Evolutionary conservation across 441 rosid species (phyloP).

Genomic region (Arabidopsis hybrid): DNA sequence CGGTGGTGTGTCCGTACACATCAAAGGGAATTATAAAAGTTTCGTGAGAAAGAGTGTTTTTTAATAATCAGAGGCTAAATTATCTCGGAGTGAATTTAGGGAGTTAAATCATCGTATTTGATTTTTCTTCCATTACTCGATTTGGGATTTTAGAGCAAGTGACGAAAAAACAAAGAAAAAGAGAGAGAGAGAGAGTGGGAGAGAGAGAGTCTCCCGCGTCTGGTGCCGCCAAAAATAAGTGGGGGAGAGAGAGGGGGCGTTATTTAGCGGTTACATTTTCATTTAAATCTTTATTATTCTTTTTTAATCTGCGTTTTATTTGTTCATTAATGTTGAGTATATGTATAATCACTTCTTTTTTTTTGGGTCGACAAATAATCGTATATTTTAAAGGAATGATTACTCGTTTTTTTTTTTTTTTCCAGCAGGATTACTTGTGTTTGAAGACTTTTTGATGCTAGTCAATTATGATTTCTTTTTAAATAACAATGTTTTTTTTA

Average conservation of each 20-base stretch:
- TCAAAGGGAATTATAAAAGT: constrained; percentile 32
- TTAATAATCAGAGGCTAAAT: background rate
- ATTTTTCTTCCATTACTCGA: constrained; percentile 32
- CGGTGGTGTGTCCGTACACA: constrained; percentile 42
- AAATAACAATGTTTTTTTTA: background rate
- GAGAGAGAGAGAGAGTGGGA: constrained; percentile 34
- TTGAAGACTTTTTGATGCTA: constrained; percentile 44
- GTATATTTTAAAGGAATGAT: constrained; percentile 28
- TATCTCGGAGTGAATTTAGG: constrained; percentile 45
- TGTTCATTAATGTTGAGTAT: background rate
- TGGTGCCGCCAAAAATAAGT: constrained; percentile 91
- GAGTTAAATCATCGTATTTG: constrained; percentile 45
- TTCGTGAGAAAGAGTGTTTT: constrained; percentile 11
- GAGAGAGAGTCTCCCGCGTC: constrained; percentile 60
- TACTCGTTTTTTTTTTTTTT: constrained; percentile 14
- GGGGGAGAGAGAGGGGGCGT: constrained; percentile 58
- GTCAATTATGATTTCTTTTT: constrained; percentile 35
- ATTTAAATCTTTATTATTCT: constrained; percentile 7
- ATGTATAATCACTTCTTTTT: background rate
- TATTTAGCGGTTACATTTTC: constrained; percentile 59
- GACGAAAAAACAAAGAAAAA: constrained; percentile 32
- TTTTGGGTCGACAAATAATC: background rate
- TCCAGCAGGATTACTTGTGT: constrained; percentile 36
- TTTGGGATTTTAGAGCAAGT: constrained; percentile 38
- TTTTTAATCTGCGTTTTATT: constrained; percentile 6